phyloP scores from a whole-genome alignment of 2,329 filamentous ascomycete species.

The Colletotrichum tofieldiae region DNA sequence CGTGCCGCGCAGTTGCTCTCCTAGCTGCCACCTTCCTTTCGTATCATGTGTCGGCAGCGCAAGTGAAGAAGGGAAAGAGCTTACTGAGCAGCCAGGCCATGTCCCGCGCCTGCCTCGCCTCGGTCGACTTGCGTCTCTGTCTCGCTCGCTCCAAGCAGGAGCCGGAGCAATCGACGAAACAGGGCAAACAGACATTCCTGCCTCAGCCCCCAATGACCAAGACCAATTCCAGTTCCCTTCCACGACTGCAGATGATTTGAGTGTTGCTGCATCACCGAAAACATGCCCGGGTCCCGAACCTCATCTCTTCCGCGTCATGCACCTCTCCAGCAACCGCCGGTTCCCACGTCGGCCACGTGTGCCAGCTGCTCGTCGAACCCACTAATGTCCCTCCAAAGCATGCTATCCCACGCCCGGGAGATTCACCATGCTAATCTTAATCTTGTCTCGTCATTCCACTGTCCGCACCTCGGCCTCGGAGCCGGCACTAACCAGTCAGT shows the following conservation, averaged over 20 bases:
- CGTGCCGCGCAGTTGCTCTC: background rate
- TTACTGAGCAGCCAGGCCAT: too few relatives aligned
- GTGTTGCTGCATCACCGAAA: conserved; percentile 12
- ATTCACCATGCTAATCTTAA: conserved; percentile 9
- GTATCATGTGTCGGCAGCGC: too few relatives aligned
- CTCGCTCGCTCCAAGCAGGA: background rate
- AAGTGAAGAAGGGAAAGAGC: too few relatives aligned
- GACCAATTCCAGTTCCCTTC: conserved; percentile 8
- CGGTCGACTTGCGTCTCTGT: background rate
- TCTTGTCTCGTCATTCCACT: conserved; percentile 1
- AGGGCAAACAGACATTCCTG: background rate
- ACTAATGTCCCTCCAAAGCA: conserved; percentile 2
- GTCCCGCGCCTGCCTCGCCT: background rate
- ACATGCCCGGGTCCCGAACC: conserved; percentile 1
- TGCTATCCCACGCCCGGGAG: conserved; percentile 4
- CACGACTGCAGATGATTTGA: conserved; percentile 1
- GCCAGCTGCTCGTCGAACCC: background rate
- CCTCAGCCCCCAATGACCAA: background rate
- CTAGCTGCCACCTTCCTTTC: background rate
- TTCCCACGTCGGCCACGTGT: conserved; percentile 26
- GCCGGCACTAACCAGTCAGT: too few relatives aligned
- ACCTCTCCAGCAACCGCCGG: background rate
- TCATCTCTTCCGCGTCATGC: background rate
- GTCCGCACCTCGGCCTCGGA: background rate
- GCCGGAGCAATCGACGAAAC: background rate